These are phyloP conservation scores for Bruguiera gymnorhiza DNA, from an alignment of 345 rosid genomes.

Conservation along the genomic window DNA sequence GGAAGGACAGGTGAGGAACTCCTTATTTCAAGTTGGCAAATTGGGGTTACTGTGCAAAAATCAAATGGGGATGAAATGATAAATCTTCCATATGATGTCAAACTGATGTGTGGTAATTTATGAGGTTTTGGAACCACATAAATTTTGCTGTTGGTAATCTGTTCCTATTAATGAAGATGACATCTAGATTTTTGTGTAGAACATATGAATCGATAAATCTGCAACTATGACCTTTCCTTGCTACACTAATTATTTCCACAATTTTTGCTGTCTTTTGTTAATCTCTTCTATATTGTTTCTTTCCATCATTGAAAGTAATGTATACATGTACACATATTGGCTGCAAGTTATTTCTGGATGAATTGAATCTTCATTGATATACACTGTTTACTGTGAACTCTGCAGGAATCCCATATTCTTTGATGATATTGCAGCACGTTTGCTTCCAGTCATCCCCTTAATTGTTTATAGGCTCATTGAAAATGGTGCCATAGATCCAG, in stretches of 20 bases:
- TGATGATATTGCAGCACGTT: slow-evolving; percentile 85
- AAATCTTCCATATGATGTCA: neutral
- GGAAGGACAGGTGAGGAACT: slow-evolving; percentile 81
- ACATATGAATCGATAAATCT: neutral
- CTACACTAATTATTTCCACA: too few relatives aligned
- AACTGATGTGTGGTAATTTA: neutral
- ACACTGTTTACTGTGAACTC: slow-evolving; percentile 12
- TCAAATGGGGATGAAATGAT: neutral
- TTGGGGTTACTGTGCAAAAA: neutral
- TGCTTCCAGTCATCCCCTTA: slow-evolving; percentile 92
- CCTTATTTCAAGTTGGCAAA: neutral
- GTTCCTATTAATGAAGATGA: slow-evolving; percentile 3
- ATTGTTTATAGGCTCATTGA: slow-evolving; percentile 91
- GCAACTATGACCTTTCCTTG: too few relatives aligned
- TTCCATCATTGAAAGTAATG: too few relatives aligned
- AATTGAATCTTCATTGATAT: slow-evolving; percentile 12
- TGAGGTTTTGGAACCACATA: neutral
- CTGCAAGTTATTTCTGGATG: neutral
- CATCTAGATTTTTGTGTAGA: neutral
- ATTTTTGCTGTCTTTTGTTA: too few relatives aligned
- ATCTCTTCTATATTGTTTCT: too few relatives aligned
- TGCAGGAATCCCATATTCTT: slow-evolving; percentile 92
- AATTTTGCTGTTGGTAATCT: neutral
- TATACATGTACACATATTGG: too few relatives aligned
- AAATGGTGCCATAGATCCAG: slow-evolving; percentile 75